phyloP scores from a whole-genome alignment of 306 rosid species.

The Luffa acutangula region DNA sequence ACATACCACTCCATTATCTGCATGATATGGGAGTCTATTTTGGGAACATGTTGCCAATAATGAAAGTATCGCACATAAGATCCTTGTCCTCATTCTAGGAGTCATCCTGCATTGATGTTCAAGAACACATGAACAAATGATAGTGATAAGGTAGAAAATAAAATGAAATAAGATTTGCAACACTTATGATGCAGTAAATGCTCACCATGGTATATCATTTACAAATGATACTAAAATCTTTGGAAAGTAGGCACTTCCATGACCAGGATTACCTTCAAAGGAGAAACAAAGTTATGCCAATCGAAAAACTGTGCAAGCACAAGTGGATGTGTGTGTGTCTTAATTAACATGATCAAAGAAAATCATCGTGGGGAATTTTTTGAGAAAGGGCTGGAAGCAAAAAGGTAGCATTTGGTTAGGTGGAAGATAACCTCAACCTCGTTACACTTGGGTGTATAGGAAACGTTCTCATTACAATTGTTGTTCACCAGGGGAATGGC shows the following conservation, averaged over 20 bases:
- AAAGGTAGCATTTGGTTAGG: background rate
- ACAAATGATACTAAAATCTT: constrained; percentile 31
- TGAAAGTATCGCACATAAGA: constrained; percentile 47
- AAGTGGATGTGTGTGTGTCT: background rate
- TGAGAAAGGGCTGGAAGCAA: background rate
- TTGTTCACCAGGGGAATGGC: background rate
- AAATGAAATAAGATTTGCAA: constrained; percentile 8
- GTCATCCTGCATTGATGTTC: constrained; percentile 47
- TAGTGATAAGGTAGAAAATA: background rate
- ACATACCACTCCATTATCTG: constrained; percentile 43
- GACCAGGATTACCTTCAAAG: constrained; percentile 54
- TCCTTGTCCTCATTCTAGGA: constrained; percentile 46
- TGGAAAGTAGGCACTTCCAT: constrained; percentile 44
- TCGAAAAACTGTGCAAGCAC: constrained; percentile 2
- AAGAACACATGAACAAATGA: background rate
- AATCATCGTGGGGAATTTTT: background rate
- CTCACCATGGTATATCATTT: constrained; percentile 61
- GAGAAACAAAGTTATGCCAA: constrained; percentile 8
- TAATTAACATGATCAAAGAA: background rate
- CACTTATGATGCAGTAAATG: constrained; percentile 16
- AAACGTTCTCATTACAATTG: background rate
- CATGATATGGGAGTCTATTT: constrained; percentile 60
- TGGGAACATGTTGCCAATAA: constrained; percentile 65
- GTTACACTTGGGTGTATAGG: background rate
- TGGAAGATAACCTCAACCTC: background rate